Evolutionary conservation across 2,329 filamentous ascomycete genomes (phyloP).

Genomic region (Pseudogymnoascus sp.): DNA sequence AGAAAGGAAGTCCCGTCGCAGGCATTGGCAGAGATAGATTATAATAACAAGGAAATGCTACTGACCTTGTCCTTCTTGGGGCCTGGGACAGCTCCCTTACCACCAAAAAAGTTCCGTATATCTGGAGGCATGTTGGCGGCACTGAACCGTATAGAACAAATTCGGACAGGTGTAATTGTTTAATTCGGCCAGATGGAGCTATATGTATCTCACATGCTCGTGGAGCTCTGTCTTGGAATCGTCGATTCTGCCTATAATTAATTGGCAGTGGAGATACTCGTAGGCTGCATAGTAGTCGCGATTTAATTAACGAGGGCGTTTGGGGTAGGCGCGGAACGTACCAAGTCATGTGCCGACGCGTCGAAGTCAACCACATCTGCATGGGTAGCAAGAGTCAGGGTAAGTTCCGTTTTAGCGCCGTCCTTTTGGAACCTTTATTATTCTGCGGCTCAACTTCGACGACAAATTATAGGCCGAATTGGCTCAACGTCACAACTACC

Average conservation of each 20-base stretch:
- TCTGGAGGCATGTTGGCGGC: constrained; percentile 65
- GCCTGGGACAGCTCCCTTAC: constrained; percentile 55
- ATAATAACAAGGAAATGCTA: constrained; percentile 8
- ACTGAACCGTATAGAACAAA: background rate
- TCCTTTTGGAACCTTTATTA: background rate
- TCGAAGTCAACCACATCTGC: background rate
- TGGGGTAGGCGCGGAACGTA: background rate
- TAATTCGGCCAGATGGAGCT: background rate
- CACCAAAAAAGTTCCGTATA: constrained; percentile 84
- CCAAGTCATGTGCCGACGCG: constrained; percentile 8
- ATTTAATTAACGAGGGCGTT: constrained; percentile 5
- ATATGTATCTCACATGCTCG: background rate
- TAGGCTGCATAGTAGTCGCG: background rate
- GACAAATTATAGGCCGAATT: constrained; percentile 5
- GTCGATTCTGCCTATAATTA: background rate
- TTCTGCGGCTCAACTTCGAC: constrained; percentile 4
- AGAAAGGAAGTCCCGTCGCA: background rate
- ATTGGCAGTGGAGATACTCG: background rate
- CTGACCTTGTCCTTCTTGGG: constrained; percentile 32
- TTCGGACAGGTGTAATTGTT: background rate
- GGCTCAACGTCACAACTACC: constrained; percentile 1
- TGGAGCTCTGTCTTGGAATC: background rate
- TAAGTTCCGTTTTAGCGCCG: constrained; percentile 4
- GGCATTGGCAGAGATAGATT: background rate
- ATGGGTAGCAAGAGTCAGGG: background rate